Base-by-base conservation (phyloP, 148 eudicot genomes). In the Rhododendron kiyosumense region DNA sequence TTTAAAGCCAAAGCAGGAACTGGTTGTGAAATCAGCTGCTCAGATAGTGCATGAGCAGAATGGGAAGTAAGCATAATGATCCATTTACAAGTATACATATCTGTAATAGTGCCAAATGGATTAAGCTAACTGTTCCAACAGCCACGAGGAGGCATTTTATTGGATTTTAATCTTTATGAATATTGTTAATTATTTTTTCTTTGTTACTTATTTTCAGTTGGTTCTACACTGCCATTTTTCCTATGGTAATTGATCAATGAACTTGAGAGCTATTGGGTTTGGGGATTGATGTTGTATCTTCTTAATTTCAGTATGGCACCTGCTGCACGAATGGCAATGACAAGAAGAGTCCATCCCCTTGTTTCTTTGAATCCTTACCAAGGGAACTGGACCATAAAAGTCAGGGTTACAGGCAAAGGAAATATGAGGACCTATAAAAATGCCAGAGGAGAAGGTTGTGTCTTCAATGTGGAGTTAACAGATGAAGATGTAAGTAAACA, bases 311-410 rank as follows among this genome's bases (percentile, higher is more conserved):
- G 99, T 79, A 91, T 89, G 92, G 96, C 96, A 63, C 99, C 99
- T 38, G 57, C 95, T 91, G 99, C 96, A 65, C 85, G 99, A 76
- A 94, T 93, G 98, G 91, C 96, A 0, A 95, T 97, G 98, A 93
- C 98, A 43, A 84, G 98, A 57, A 90, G 98, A 84, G 94, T 97
- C 67, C 94, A 90, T 71, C 96, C 99, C 83, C 92, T 97, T 75
- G 98, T 93, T 83, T 97, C 99, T 15, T 80, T 97, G 86, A 94
- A 97, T 63, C 99, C 99, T 88, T 97, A 97, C 88, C 98, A 95
- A 90, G 98, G 98, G 63, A 95, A 89, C 82, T 97, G 99, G 99
- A 94, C 98, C 36, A 97, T 97, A 28, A 94, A 95, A 89, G 99
- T 97, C 77, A 91, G 99, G 52, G 96, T 95, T 24, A 95, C 99